Evolutionary conservation across 495 filamentous ascomycete species (phyloP), one percentile per base, ranked within the genome.

Genomic region (Oleoguttula mirabilis): DNA sequence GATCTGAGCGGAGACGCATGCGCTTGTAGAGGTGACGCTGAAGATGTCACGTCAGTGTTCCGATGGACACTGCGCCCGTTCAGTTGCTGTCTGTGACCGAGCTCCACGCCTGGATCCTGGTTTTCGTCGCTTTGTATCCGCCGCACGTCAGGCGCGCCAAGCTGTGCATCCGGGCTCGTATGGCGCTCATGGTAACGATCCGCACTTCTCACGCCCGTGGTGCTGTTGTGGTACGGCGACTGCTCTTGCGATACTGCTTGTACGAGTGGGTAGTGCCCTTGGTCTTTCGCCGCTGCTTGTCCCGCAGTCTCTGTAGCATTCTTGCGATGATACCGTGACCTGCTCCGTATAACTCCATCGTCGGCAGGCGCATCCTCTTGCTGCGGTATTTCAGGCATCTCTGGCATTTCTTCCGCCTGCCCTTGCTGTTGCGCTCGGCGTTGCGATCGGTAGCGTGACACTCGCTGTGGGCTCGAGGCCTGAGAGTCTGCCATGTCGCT

Each of bases 271-370:
- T n/a, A n/a, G n/a, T n/a, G n/a, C n/a, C 4, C 20, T 28, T 28
- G 7, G 7, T 28, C 7, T 28, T 28, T n/a, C 7, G 7, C 7
- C 25, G n/a, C 25, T 28, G 25, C 25, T n/a, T 7, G n/a, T 28
- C 7, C 7, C 25, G 7, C n/a, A 28, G 25, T n/a, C 7, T 28
- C 25, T n/a, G 39, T 16, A 7, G 35, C 39, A 30, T 45, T 49
- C 36, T 52, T 51, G 31, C 55, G 49, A 25, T 55, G 58, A 36
- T 64, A 64, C 31, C 61, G 48, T 24, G 61, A 62, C 41, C 54
- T 57, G 46, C 54, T 61, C 36, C 61, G 49, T 4, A 42, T 25
- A 10, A 53, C 32, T 10, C 43, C 45, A 28, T 55, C 48, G 20
- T 50, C 47, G 19, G 34, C 19, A 10, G 48, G 11, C 11, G 19